Conservation (phyloP, 441 rosid species). For the Populus hybrid region DNA sequence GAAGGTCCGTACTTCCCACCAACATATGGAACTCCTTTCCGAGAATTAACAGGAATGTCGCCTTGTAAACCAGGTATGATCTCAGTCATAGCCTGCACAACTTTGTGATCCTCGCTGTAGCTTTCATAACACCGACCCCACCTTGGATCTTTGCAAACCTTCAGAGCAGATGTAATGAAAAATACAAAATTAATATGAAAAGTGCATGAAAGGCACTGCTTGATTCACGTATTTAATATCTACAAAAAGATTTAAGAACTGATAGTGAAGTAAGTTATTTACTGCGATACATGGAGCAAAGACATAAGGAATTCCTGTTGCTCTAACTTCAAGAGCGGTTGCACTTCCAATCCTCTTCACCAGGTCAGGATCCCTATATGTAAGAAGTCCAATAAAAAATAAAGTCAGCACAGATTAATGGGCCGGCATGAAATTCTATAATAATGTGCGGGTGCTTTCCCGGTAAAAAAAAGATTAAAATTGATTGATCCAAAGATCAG, state of each 20-base stretch:
- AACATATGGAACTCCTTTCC: slow-evolving; percentile 59
- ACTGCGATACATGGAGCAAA: slow-evolving; percentile 86
- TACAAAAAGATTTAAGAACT: background rate
- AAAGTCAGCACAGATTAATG: background rate
- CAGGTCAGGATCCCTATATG: slow-evolving; percentile 58
- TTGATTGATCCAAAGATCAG: background rate
- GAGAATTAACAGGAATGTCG: slow-evolving; percentile 44
- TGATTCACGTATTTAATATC: background rate
- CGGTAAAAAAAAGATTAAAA: background rate
- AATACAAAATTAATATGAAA: background rate
- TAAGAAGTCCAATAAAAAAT: background rate
- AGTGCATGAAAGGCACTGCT: background rate
- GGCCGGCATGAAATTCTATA: background rate
- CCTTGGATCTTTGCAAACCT: slow-evolving; percentile 9
- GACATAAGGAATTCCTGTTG: slow-evolving; percentile 63
- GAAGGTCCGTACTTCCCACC: slow-evolving; percentile 56
- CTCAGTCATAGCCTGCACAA: slow-evolving; percentile 45
- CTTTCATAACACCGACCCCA: slow-evolving; percentile 9
- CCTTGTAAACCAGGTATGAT: slow-evolving; percentile 80
- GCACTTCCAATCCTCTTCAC: slow-evolving; percentile 79
- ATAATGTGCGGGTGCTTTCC: background rate
- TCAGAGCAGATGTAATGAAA: background rate
- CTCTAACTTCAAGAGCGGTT: slow-evolving; percentile 37
- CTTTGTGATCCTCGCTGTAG: slow-evolving; percentile 16
- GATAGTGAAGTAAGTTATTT: slow-evolving; percentile 1